Evolutionary conservation across 2,329 filamentous ascomycete genomes (phyloP), one percentile per base, ranked within the genome.

Genomic region (Xylaria sp.): DNA sequence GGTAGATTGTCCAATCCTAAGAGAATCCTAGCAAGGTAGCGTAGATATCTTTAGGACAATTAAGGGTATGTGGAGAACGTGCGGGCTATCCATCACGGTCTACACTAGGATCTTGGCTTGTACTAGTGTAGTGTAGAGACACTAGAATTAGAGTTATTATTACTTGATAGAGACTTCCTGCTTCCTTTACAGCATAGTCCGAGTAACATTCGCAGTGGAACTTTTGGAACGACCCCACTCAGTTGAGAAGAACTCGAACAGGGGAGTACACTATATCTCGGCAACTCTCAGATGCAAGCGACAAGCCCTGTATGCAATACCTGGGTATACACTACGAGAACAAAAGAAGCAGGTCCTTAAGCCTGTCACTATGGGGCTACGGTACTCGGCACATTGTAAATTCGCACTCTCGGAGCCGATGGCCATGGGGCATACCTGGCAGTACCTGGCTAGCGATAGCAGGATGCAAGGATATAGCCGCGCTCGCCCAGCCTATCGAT

Each of bases 311-410:
- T 28, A 28, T 5, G 4, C 28, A 28, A 28, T 3, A 6, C 28
- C 58, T 54, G 18, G 20, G 51, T 23, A 44, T 28, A 67, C 31
- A 41, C 44, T 46, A 20, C 34, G 18, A 64, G n/a, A 50, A 67
- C 67, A 20, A 70, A 70, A 70, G 65, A 68, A 70, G 68, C 68
- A 70, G 68, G 68, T 70, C 68, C 46, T 34, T 62, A 39, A 31
- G 51, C 60, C 54, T 62, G 61, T 59, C 51, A 59, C 31, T 46
- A 58, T 20, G 56, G 56, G 65, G 56, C 52, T 46, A 41, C 60
- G 46, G 28, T 57, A 62, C 59, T 70, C 58, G 65, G 69, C 58
- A 67, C 15, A 63, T 65, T 58, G 39, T 52, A 52, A 63, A 58
- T 37, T 68, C 52, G 51, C 37, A 52, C 51, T 65, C 56, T 46